phyloP scores from a whole-genome alignment of 768 basidiomycete genomes.

The Pholiota microspora region DNA sequence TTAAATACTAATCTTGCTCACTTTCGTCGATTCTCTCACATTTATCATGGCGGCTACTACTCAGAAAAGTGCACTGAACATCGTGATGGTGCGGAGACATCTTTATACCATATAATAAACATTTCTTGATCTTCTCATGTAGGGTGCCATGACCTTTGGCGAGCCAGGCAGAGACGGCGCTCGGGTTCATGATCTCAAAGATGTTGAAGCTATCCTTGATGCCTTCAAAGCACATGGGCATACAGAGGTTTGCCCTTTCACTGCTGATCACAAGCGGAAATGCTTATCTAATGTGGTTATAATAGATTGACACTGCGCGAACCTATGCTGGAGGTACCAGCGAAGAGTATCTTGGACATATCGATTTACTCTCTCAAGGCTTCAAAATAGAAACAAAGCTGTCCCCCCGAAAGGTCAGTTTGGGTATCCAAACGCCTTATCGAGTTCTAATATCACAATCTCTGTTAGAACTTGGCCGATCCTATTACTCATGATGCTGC shows the following conservation, averaged over 20 bases:
- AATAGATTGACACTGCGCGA: slow-evolving; percentile 48
- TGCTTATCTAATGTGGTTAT: slow-evolving; percentile 2
- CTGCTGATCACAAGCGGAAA: no score
- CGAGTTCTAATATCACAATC: neutral
- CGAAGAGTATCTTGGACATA: slow-evolving; percentile 45
- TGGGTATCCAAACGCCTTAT: no score
- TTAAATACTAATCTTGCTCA: neutral
- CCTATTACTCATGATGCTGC: slow-evolving; percentile 31
- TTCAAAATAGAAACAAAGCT: slow-evolving; percentile 62
- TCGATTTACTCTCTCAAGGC: slow-evolving; percentile 47
- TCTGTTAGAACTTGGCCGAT: slow-evolving; percentile 5
- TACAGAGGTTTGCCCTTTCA: slow-evolving; percentile 33
- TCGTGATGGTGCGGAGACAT: slow-evolving; percentile 26
- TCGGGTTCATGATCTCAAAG: slow-evolving; percentile 45
- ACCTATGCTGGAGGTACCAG: slow-evolving; percentile 55
- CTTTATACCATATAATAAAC: no score
- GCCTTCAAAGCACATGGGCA: slow-evolving; percentile 56
- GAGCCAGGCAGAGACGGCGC: slow-evolving; percentile 44
- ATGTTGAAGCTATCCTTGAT: slow-evolving; percentile 52
- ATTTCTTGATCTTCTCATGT: neutral
- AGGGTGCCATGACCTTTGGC: slow-evolving; percentile 59
- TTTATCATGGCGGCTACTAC: slow-evolving; percentile 21
- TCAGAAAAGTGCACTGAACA: slow-evolving; percentile 43
- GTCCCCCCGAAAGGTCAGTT: slow-evolving; percentile 34
- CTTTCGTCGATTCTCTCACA: neutral